A percentile compares a stretch with the other conserved stretches of the same genome.
These are phyloP conservation scores for Laburnicola sp. DNA, from an alignment of 2,329 filamentous ascomycete species.

Conservation along the genomic window DNA sequence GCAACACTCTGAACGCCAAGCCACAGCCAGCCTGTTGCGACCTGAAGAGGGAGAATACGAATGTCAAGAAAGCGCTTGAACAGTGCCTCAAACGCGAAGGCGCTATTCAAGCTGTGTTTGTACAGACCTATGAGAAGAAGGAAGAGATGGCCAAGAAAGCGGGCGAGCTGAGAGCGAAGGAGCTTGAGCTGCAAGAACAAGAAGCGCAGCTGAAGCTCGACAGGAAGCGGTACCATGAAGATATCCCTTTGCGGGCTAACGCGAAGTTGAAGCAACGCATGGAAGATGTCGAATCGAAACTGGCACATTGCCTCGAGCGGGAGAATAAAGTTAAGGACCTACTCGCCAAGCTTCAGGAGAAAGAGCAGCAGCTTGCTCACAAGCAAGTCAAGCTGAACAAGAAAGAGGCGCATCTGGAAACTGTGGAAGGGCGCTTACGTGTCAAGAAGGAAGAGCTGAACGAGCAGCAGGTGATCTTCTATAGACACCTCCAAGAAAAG, in stretches of 20 bases:
- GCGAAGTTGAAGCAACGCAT: too few species aligned
- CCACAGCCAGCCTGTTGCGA: neutral
- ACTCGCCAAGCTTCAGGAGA: neutral
- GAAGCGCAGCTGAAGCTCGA: neutral
- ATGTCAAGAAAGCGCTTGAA: neutral
- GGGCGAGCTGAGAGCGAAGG: neutral
- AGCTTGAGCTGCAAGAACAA: neutral
- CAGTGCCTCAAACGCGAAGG: conserved; percentile 3
- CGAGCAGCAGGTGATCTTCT: neutral
- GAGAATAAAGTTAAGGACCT: too few species aligned
- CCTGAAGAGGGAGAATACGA: neutral
- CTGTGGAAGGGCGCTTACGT: neutral
- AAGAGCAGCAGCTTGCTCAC: neutral
- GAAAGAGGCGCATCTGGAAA: neutral
- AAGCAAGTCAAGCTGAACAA: neutral
- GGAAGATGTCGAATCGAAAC: too few species aligned
- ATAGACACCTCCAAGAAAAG: neutral
- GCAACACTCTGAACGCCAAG: too few species aligned
- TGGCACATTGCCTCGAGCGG: too few species aligned
- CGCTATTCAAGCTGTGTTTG: neutral
- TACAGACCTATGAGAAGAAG: neutral
- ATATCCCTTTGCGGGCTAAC: too few species aligned
- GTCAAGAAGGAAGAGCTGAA: neutral
- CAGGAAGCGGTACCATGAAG: neutral
- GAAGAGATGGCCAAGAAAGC: neutral